Evolutionary conservation across 768 basidiomycete species (phyloP).

Genomic region (Podaxis mareebaensis): DNA sequence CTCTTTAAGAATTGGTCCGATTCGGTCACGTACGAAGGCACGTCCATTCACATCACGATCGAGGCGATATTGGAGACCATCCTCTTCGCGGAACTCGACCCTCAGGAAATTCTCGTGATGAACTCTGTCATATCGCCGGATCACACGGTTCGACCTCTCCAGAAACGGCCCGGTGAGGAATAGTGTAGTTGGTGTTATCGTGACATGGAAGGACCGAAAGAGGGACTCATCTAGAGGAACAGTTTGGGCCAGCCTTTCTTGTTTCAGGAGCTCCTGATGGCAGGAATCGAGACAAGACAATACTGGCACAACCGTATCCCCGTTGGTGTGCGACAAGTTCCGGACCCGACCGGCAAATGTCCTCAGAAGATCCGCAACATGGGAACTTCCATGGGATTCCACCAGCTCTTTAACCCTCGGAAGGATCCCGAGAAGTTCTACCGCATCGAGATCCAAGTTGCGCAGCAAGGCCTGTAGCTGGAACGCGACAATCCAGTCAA

Average conservation of each 20-base stretch:
- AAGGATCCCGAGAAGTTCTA: conserved; percentile 47
- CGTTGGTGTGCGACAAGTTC: conserved; percentile 24
- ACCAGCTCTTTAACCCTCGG: conserved; percentile 31
- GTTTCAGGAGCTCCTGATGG: conserved; percentile 23
- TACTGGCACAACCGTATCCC: conserved; percentile 21
- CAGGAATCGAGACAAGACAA: conserved; percentile 31
- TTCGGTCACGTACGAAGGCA: conserved; percentile 45
- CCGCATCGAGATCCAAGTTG: conserved; percentile 42
- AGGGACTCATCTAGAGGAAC: conserved; percentile 29
- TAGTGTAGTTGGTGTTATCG: conserved; percentile 57
- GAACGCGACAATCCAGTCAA: conserved; percentile 55
- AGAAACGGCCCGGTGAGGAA: conserved; percentile 53
- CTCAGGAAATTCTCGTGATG: conserved; percentile 60
- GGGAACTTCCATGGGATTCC: conserved; percentile 28
- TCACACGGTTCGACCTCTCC: conserved; percentile 63
- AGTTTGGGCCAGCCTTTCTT: conserved; percentile 24
- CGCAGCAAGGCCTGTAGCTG: conserved; percentile 51
- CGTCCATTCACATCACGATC: conserved; percentile 57
- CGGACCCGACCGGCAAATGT: conserved; percentile 31
- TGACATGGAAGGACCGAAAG: conserved; percentile 28
- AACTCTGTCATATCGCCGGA: conserved; percentile 46
- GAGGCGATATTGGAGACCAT: conserved; percentile 48
- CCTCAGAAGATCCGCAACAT: conserved; percentile 41
- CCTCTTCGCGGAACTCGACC: conserved; percentile 65
- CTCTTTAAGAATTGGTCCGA: conserved; percentile 42